Conservation (phyloP, 495 filamentous ascomycete genomes). For the Penicillium roqueforti region DNA sequence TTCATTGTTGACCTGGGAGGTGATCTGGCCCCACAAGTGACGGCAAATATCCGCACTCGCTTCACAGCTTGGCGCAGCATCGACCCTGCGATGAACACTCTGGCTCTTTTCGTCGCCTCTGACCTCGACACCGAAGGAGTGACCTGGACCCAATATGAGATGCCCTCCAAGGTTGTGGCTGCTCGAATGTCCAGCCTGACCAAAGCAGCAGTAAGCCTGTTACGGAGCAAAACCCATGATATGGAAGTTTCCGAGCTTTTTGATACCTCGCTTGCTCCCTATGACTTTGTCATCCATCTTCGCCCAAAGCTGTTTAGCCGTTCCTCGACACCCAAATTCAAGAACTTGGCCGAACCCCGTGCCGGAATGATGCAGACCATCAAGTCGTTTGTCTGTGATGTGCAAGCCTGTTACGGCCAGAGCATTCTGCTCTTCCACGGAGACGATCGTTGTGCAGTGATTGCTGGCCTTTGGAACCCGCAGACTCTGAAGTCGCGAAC, state of each 20-base stretch:
- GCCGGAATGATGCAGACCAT: conserved; percentile 38
- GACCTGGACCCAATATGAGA: conserved; percentile 68
- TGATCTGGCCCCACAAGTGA: conserved; percentile 50
- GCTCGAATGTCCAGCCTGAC: conserved; percentile 78
- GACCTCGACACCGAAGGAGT: conserved; percentile 71
- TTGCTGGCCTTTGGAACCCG: conserved; percentile 84
- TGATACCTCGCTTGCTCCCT: conserved; percentile 62
- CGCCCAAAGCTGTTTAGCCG: conserved; percentile 41
- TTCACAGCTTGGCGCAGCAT: conserved; percentile 75
- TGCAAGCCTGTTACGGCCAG: conserved; percentile 57
- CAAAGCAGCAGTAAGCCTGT: conserved; percentile 58
- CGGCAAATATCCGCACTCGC: conserved; percentile 59
- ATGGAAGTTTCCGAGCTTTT: conserved; percentile 64
- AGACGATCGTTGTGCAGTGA: conserved; percentile 47
- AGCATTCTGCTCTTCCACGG: conserved; percentile 73
- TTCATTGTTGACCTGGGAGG: conserved; percentile 67
- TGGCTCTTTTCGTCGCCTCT: conserved; percentile 77
- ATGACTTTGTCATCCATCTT: conserved; percentile 79
- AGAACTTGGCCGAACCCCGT: conserved; percentile 56
- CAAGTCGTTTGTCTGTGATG: conserved; percentile 52
- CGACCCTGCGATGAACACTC: conserved; percentile 81
- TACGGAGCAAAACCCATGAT: conserved; percentile 53
- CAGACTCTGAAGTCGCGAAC: conserved; percentile 42
- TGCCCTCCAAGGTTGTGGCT: conserved; percentile 77
- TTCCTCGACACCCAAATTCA: conserved; percentile 51